Conservation (phyloP, 306 rosid species). For the Medicago lupulina region DNA sequence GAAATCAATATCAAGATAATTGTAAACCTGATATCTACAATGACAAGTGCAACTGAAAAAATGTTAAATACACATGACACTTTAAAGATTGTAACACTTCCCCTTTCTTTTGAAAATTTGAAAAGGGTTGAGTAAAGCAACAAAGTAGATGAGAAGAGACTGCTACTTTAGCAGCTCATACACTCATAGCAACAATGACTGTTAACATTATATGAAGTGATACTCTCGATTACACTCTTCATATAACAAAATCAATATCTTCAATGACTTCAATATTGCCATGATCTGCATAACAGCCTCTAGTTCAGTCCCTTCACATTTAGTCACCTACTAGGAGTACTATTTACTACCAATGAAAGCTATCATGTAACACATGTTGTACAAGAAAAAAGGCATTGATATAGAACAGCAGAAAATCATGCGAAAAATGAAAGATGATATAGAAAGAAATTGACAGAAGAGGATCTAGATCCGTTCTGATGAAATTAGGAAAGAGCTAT, state of each 20-base stretch:
- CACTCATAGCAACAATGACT: neutral
- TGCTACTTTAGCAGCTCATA: neutral
- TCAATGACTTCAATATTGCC: too few relatives aligned
- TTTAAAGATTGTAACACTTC: conserved; percentile 20
- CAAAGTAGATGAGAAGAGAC: conserved; percentile 49
- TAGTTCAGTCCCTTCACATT: neutral
- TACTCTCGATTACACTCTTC: too few relatives aligned
- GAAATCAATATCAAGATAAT: too few relatives aligned
- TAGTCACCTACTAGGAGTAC: too few relatives aligned
- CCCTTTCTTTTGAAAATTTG: conserved; percentile 30
- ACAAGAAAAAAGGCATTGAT: neutral
- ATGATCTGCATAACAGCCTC: too few relatives aligned
- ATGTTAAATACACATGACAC: neutral
- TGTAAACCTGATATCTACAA: too few relatives aligned
- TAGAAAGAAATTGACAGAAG: neutral
- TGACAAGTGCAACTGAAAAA: too few relatives aligned
- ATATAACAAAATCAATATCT: too few relatives aligned
- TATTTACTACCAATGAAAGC: neutral
- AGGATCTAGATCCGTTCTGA: neutral
- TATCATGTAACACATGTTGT: neutral
- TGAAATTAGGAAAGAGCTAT: neutral
- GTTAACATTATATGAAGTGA: too few relatives aligned
- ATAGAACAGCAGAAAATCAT: neutral
- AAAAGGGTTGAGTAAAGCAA: conserved; percentile 52
- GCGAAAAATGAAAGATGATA: too few relatives aligned